Percentiles rank a stretch among this genome's conserved stretches.
Evolutionary conservation across 495 filamentous ascomycete genomes (phyloP).

Genomic region (Astrothelium subdiscretum): DNA sequence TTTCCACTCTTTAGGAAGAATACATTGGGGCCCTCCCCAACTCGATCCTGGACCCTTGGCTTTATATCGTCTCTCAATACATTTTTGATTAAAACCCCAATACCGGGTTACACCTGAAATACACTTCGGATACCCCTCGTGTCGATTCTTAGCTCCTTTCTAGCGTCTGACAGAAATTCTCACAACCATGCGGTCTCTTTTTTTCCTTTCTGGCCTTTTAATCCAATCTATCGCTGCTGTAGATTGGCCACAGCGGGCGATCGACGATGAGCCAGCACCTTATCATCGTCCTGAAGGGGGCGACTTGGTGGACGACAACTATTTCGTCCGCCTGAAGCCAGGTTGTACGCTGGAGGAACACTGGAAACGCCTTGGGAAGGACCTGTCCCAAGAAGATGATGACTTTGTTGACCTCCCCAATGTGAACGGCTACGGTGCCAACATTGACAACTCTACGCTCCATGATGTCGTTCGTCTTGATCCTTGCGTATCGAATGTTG

Average conservation of each 20-base stretch:
- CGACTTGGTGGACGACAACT: neutral
- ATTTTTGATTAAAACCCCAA: no score
- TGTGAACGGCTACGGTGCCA: neutral
- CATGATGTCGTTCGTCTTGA: neutral
- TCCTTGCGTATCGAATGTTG: neutral
- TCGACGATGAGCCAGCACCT: neutral
- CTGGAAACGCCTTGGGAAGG: neutral
- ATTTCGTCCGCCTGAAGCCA: neutral
- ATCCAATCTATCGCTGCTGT: neutral
- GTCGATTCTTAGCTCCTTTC: no score
- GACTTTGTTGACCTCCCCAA: neutral
- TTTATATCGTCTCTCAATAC: no score
- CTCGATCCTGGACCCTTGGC: no score
- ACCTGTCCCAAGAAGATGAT: neutral
- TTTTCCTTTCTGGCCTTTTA: neutral
- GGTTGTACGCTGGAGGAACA: neutral
- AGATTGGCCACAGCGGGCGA: neutral
- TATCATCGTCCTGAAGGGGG: neutral
- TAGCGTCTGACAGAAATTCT: no score
- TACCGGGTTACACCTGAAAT: no score
- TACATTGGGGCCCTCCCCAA: no score
- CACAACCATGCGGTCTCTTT: neutral
- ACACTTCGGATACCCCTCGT: no score
- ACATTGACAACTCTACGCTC: neutral
- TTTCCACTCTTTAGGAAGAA: no score